Conservation (phyloP, 805 yeast species). For the Brettanomyces nanus region DNA sequence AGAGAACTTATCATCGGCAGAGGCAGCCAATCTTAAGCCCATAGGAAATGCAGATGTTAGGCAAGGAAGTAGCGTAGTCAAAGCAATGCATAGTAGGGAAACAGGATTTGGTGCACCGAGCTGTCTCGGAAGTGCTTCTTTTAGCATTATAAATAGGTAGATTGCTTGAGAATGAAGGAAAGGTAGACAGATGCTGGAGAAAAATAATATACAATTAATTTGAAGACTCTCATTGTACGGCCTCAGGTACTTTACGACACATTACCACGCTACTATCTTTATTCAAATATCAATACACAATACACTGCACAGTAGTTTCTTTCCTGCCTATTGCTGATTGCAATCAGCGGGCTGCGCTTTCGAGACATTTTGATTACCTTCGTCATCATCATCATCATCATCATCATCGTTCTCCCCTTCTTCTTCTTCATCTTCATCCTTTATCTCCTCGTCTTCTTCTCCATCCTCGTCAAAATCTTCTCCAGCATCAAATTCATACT, state of each 20-base stretch:
- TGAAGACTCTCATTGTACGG: too few species aligned
- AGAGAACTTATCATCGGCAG: background rate
- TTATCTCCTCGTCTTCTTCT: conserved; percentile 54
- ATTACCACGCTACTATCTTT: too few species aligned
- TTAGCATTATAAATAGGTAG: background rate
- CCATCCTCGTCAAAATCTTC: conserved; percentile 54
- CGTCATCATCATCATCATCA: conserved; percentile 35
- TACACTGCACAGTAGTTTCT: background rate
- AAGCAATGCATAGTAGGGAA: background rate
- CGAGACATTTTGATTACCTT: conserved; percentile 28
- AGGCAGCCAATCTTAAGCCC: background rate
- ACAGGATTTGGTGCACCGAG: background rate
- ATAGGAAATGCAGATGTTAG: conserved; percentile 2
- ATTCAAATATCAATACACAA: too few species aligned
- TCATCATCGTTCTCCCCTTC: conserved; percentile 59
- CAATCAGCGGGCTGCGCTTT: conserved; percentile 70
- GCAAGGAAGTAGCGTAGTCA: background rate
- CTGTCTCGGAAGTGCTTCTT: background rate
- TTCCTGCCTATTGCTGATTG: conserved; percentile 45
- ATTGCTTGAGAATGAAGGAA: background rate
- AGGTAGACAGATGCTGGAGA: too few species aligned
- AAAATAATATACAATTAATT: too few species aligned
- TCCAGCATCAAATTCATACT: conserved; percentile 48
- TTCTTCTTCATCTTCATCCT: conserved; percentile 51
- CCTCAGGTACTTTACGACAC: too few species aligned